A percentile compares a stretch with the other conserved stretches of the same genome.
Evolutionary conservation across 106 monocot genomes (phyloP).

Genomic region (Chionographis japonica): DNA sequence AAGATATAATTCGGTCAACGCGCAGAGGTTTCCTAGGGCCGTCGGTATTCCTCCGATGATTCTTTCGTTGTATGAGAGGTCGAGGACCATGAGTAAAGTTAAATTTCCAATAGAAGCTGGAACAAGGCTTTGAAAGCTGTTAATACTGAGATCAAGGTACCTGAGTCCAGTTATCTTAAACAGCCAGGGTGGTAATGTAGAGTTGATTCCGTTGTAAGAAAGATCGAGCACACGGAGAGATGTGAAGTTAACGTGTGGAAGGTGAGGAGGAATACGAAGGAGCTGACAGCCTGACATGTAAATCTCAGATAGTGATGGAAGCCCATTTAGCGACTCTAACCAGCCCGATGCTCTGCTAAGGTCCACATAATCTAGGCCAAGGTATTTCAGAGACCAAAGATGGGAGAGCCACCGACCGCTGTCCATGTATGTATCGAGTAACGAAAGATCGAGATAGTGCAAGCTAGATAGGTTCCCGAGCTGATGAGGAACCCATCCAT

Average conservation of each 20-base stretch:
- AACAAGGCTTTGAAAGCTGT: neutral
- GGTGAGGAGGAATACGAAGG: neutral
- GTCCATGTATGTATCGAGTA: neutral
- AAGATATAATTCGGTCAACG: neutral
- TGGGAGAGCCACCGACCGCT: neutral
- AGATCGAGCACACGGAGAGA: neutral
- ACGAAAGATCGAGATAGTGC: conserved; percentile 1
- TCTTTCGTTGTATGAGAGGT: neutral
- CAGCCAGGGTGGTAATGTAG: no score
- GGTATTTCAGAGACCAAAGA: conserved; percentile 5
- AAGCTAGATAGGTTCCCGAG: conserved; percentile 14
- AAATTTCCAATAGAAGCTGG: neutral
- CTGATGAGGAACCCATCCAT: conserved; percentile 16
- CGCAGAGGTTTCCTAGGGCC: conserved; percentile 9
- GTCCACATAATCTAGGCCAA: neutral
- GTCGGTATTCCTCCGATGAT: neutral
- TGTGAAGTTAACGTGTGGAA: no score
- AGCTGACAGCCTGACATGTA: neutral
- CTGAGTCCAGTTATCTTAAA: no score
- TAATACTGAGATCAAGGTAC: no score
- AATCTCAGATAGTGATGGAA: conserved; percentile 14
- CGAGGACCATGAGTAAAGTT: conserved; percentile 6
- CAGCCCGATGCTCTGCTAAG: neutral
- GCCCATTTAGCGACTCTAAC: neutral
- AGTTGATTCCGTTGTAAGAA: no score